These are phyloP conservation scores for Aspergillus clavatus DNA, from an alignment of 2,329 filamentous ascomycete species.

Conservation along the genomic window DNA sequence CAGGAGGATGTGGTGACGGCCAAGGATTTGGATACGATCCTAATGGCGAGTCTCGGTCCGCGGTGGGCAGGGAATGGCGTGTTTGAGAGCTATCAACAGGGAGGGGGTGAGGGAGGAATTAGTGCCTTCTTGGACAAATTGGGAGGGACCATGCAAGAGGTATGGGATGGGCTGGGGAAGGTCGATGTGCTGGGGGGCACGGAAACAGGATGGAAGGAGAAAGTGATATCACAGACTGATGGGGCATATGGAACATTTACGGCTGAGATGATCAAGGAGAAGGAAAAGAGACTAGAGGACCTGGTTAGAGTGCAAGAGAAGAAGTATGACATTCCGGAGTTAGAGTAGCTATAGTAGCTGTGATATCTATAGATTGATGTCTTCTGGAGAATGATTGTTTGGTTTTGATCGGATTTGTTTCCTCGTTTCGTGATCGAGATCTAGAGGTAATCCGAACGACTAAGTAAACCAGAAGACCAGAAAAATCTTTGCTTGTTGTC, in stretches of 20 bases:
- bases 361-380: no score
- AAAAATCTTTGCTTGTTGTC: no score
- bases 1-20: conserved; percentile 50
- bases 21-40: conserved; percentile 50
- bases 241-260: conserved; percentile 42
- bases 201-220: conserved; percentile 43
- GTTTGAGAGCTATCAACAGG: conserved; percentile 57
- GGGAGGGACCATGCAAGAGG: conserved; percentile 50
- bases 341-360: background rate
- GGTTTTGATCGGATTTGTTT: no score
- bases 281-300: conserved; percentile 23
- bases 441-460: no score
- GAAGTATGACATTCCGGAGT: conserved; percentile 4
- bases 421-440: no score
- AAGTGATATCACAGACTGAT: conserved; percentile 43
- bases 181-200: conserved; percentile 34
- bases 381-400: no score
- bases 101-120: conserved; percentile 52
- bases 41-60: conserved; percentile 50
- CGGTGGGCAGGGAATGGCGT: conserved; percentile 54
- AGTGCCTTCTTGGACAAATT: conserved; percentile 53
- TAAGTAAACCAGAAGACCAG: no score
- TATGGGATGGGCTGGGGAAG: conserved; percentile 49
- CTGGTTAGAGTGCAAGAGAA: conserved; percentile 22
- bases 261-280: conserved; percentile 18